Evolutionary conservation across 106 monocot genomes (phyloP), one percentile per base, ranked within the genome.

Genomic region (Apostasia shenzhenica): DNA sequence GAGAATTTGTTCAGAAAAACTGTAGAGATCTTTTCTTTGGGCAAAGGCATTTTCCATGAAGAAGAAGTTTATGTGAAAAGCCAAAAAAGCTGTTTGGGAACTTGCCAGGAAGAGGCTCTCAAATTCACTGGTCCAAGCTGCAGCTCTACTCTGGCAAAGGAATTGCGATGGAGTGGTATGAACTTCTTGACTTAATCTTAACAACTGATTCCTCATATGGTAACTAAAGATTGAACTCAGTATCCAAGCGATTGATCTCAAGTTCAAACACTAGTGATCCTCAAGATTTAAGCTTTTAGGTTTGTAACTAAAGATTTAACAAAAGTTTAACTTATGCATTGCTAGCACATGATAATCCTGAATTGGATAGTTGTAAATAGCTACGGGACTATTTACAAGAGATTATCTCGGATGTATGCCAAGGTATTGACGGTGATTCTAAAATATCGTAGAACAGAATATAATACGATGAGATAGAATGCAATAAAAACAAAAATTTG

Each of bases 41-140:
- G 97, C 14, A 90, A 77, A 9, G 99, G 99, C 12, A 85, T 79
- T 2, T 99, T 99, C 73, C 81, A 99, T 78, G 90, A 90, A 59
- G 80, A 75, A 44, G 90, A 93, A 56, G 84, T 99, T 65, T 99
- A 85, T 72, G 83, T 80, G 48, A 93, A 90, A 90, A 66, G 99
- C 99, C 39, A 90, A 73, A 73, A 67, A 62, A 43, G 76, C 93
- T 63, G 90, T 90, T 73, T 81, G 83, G 55, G 93, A 90, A 2
- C 66, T 99, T 63, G 99, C 92, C 9, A 85, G 76, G 68, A 75
- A 54, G 58, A 90, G 99, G 70, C 53, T 99, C 41, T 85, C 82
- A 3, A 99, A 90, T 74, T 85, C 93, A 10, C 72, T 99, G 46
- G 79, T 99, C 73, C 99, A 99, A 71, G 92, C 99, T 69, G 83